These are phyloP conservation scores for Phyllachora maydis DNA, from an alignment of 2,329 filamentous ascomycete genomes.

Conservation along the genomic window DNA sequence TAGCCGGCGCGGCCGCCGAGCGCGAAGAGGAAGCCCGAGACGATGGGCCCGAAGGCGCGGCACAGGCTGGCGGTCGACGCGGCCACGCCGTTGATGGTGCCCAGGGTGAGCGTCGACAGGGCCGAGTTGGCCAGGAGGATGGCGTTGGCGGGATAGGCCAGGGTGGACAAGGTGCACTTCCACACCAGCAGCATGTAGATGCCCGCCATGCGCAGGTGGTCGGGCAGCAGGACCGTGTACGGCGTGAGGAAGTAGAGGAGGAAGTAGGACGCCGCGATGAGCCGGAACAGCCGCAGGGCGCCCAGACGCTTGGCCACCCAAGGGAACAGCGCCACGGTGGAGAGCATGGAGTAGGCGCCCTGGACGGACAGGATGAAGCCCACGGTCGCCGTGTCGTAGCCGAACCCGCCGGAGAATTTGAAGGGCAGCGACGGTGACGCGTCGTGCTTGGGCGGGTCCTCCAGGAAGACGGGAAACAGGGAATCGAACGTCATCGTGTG, in stretches of 20 bases:
- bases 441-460: slow-evolving; percentile 32
- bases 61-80: slow-evolving; percentile 80
- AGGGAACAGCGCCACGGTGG: slow-evolving; percentile 71
- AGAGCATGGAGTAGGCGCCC: slow-evolving; percentile 73
- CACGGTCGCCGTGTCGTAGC: slow-evolving; percentile 62
- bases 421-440: slow-evolving; percentile 50
- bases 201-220: slow-evolving; percentile 46
- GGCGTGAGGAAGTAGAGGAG: slow-evolving; percentile 72
- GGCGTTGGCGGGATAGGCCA: slow-evolving; percentile 77
- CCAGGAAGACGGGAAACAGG: slow-evolving; percentile 79
- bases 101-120: slow-evolving; percentile 64
- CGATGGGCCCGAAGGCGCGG: slow-evolving; percentile 69
- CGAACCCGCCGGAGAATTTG: slow-evolving; percentile 75
- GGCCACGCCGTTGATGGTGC: slow-evolving; percentile 81
- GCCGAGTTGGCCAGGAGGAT: slow-evolving; percentile 82
- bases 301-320: slow-evolving; percentile 56
- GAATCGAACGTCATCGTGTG: slow-evolving; percentile 96
- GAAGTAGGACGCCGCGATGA: slow-evolving; percentile 68
- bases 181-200: slow-evolving; percentile 64
- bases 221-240: slow-evolving; percentile 71
- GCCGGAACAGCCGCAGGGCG: slow-evolving; percentile 60
- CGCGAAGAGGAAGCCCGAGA: slow-evolving; percentile 72
- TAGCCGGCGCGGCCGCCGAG: slow-evolving; percentile 61
- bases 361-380: slow-evolving; percentile 78
- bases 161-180: slow-evolving; percentile 84